Base-by-base conservation (phyloP, 495 filamentous ascomycete genomes). In the Evansstolkia leycettana region DNA sequence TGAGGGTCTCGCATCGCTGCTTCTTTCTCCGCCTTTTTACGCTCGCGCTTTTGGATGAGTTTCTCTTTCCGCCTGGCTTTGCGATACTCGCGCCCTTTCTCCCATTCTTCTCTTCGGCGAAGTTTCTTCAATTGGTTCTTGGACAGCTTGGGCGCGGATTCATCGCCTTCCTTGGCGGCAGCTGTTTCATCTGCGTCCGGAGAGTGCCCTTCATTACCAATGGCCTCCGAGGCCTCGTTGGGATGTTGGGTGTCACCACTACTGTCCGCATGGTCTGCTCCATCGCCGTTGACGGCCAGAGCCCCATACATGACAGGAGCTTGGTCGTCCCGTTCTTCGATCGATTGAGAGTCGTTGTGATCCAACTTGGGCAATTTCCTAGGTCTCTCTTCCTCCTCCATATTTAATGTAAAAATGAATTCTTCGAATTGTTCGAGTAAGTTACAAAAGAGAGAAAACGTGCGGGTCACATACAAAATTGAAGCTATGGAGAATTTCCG, bases 121-220 rank as follows among this genome's bases (percentile, higher is more conserved):
- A 84, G 61, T 47, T 82, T 86, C 56, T 89, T 94, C 31, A 75
- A 54, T 41, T 84, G 78, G 42, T 75, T 88, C 45, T 94, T 98
- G 9, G 90, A 94, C 23, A 83, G 43, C 19, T 46, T 45, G 1
- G 58, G 57, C 12, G 49, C 46, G 12, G 33, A 33, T 4, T 45
- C 51, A 4, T 34, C 17, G 5, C 20, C 40, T 19, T 47, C 38
- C 29, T 41, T 27, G 5, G 36, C 27, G 11, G 28, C 36, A 20
- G 38, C 29, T 17, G 45, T 51, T 31, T 41, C 31, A 19, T 41
- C 36, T 29, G 30, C 16, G 11, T 37, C 34, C 13, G 41, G 24
- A 4, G 25, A 16, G 9, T 41, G 34, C 7, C 31, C 16, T 37
- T 31, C 32, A 28, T 42, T 28, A 15, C 37, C 25, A 25, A 28